Base-by-base conservation (phyloP, 2,329 filamentous ascomycete genomes). In the Trichoderma brevicompactum region DNA sequence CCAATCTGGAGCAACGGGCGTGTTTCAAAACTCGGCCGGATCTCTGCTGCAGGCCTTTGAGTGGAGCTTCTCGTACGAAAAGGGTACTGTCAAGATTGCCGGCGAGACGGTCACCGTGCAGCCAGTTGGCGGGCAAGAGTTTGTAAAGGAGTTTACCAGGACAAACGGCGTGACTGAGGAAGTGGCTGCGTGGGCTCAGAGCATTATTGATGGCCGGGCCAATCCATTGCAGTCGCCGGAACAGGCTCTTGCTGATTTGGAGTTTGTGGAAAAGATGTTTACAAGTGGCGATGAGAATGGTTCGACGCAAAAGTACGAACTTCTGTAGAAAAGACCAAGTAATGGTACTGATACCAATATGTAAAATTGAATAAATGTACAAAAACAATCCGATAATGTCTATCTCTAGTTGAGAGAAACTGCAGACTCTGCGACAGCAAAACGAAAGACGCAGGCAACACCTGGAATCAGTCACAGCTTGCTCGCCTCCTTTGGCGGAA, bases 161-260 rank as follows among this genome's bases (percentile, higher is more conserved):
- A 80, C 79, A 12, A 80, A 74, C 40, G 86, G 85, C 8, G 86
- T 90, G 4, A 79, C 78, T 66, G 82, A 85, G 60, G 88, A 90
- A 75, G 81, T 90, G 8, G 80, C 80, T 67, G 86, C 84, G 5
- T 90, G 87, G 85, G 87, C 81, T 0, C 79, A 83, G 74, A 79
- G 80, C 9, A 70, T 90, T 41, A 70, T 75, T 2, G 74, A 76
- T 10, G 85, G 85, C 17, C 76, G 76, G 67, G 74, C 76, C 13
- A 80, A 88, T 69, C 72, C 78, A n/a, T 76, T 79, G 68, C 85
- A 88, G 75, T 78, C 78, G 8, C 81, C 84, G 0, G 82, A 87
- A 72, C 80, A 87, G 77, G 87, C 87, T 0, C 72, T 89, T 70
- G 81, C 77, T 7, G 88, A 90, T 75, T 72, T 90, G 68, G 84